These are phyloP conservation scores for Eutrema salsugineum DNA, from an alignment of 441 rosid genomes.

Conservation along the genomic window DNA sequence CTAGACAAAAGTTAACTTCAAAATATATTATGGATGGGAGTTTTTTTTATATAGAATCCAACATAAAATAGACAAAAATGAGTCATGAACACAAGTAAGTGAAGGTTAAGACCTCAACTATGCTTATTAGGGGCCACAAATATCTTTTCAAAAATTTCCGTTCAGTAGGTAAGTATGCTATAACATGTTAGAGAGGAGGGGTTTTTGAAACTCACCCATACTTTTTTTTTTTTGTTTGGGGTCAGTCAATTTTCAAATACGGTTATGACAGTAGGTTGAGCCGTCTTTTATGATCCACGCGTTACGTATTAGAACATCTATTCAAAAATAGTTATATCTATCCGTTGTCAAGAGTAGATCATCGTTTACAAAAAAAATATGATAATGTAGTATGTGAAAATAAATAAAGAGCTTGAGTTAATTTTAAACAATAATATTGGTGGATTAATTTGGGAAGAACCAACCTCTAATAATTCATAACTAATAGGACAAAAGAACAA, in stretches of 20 bases:
- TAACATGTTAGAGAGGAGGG: background rate
- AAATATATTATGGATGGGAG: background rate
- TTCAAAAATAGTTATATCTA: background rate
- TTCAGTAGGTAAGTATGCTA: background rate
- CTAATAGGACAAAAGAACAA: constrained; percentile 27
- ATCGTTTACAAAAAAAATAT: background rate
- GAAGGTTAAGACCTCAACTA: background rate
- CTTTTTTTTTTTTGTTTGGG: background rate
- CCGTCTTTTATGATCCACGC: background rate
- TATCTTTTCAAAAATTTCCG: background rate
- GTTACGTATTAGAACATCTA: constrained; percentile 5
- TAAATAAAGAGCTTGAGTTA: background rate
- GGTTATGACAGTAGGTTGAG: constrained; percentile 18
- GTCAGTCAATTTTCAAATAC: background rate
- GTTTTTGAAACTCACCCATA: background rate
- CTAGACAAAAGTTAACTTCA: background rate
- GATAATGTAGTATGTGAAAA: constrained; percentile 11
- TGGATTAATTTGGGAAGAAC: background rate
- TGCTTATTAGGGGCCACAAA: background rate
- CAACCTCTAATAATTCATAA: constrained; percentile 27
- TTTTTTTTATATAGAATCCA: background rate
- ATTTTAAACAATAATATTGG: background rate
- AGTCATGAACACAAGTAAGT: background rate
- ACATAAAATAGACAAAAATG: background rate
- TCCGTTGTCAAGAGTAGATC: constrained; percentile 6